Percentiles rank a stretch among this genome's conserved stretches.
These are phyloP conservation scores for Patellaria atrata DNA, from an alignment of 495 filamentous ascomycete genomes.

Conservation along the genomic window DNA sequence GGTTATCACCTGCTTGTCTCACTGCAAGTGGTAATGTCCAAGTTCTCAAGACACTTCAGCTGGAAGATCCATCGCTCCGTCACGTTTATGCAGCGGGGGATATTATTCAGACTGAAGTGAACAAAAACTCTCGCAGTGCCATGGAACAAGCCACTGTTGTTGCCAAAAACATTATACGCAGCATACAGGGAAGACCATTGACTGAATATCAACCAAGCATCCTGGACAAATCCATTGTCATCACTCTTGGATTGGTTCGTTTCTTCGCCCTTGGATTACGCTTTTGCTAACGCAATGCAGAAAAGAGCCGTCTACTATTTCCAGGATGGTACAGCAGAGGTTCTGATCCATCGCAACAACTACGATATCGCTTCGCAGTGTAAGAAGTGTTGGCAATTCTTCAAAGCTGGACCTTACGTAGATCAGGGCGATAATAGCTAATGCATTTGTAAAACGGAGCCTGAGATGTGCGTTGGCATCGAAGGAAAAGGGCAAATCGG, in stretches of 20 bases:
- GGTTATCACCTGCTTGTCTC: constrained; percentile 32
- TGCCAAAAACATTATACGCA: constrained; percentile 36
- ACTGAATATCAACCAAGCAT: constrained; percentile 22
- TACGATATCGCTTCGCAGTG: no score
- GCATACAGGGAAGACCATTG: constrained; percentile 26
- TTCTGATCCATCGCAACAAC: no score
- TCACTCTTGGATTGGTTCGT: constrained; percentile 16
- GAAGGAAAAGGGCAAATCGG: no score
- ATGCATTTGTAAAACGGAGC: no score
- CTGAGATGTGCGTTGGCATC: no score
- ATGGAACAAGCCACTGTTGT: constrained; percentile 38
- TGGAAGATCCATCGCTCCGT: constrained; percentile 32
- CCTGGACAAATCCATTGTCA: constrained; percentile 13
- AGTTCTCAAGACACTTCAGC: constrained; percentile 42
- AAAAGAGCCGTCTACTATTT: no score
- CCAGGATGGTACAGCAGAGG: no score
- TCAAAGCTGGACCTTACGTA: no score
- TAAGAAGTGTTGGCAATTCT: no score
- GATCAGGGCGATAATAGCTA: no score
- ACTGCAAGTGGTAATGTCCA: constrained; percentile 38
- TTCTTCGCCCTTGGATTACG: no score
- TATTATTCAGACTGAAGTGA: constrained; percentile 43
- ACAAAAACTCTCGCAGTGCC: constrained; percentile 41
- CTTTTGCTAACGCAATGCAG: no score
- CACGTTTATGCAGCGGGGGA: constrained; percentile 47